A percentile compares a stretch with the other conserved stretches of the same genome.
Conservation (phyloP, 441 rosid species). For the Theobroma grandiflorum region DNA sequence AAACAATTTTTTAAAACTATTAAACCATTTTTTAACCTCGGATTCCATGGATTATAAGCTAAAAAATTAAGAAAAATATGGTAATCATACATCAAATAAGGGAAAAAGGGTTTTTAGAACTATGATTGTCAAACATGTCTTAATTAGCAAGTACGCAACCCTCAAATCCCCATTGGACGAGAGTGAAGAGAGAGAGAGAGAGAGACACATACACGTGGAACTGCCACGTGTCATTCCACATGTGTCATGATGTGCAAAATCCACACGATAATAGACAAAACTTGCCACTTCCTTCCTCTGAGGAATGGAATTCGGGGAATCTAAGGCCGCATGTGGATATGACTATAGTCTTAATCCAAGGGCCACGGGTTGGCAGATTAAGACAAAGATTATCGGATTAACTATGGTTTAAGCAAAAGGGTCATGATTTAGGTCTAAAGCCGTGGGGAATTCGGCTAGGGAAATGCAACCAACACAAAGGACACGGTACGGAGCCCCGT, state of each 20-base stretch:
- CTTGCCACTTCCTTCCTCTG: conserved; percentile 16
- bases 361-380: conserved; percentile 22
- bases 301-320: conserved; percentile 45
- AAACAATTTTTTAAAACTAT: no score
- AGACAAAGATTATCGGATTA: not conserved
- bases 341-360: conserved; percentile 35
- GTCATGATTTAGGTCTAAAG: conserved; percentile 17
- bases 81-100: not conserved
- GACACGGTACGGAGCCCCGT: conserved; percentile 39
- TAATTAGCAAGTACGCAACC: not conserved
- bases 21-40: not conserved
- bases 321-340: conserved; percentile 25
- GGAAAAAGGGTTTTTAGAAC: not conserved
- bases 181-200: not conserved
- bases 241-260: conserved; percentile 19
- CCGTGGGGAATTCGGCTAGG: conserved; percentile 23
- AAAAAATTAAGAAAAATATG: no score
- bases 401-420: conserved; percentile 13
- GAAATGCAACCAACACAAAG: conserved; percentile 37
- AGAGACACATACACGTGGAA: not conserved
- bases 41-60: not conserved
- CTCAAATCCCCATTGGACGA: not conserved
- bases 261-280: conserved; percentile 33
- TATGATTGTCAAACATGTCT: not conserved
- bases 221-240: conserved; percentile 36